Conservation (phyloP, 345 rosid genomes). For the Gossypium anomalum region DNA sequence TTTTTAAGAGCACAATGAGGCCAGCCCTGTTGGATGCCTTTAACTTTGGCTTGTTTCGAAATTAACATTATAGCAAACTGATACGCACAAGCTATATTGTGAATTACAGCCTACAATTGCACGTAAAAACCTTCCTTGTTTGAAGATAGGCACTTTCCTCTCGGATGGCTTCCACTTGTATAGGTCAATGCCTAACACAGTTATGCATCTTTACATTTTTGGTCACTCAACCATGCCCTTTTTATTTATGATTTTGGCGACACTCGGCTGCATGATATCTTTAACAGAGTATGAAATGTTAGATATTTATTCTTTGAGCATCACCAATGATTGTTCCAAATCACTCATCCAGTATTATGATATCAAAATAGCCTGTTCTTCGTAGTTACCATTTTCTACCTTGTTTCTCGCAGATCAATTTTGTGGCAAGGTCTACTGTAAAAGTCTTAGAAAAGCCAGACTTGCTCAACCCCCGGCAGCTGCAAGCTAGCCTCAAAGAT, state of each 20-base stretch:
- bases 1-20: not conserved
- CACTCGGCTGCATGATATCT: not conserved
- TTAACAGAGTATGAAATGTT: not conserved
- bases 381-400: not conserved
- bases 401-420: conserved; percentile 24
- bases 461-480: conserved; percentile 18
- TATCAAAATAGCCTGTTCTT: not conserved
- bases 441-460: conserved; percentile 27
- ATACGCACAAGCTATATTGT: not conserved
- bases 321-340: not conserved
- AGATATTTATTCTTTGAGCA: not conserved
- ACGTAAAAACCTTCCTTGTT: not conserved
- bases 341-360: not conserved
- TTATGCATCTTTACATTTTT: not conserved
- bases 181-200: not conserved
- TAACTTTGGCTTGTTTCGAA: not conserved
- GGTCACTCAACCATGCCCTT: no score
- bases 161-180: not conserved
- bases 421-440: conserved; percentile 24
- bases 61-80: not conserved
- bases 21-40: not conserved
- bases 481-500: conserved; percentile 22
- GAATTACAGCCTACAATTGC: not conserved
- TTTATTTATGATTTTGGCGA: not conserved
- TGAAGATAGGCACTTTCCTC: not conserved